phyloP scores from a whole-genome alignment of 2,329 filamentous ascomycete species.

The Ceratocystiopsis brevicomis region DNA sequence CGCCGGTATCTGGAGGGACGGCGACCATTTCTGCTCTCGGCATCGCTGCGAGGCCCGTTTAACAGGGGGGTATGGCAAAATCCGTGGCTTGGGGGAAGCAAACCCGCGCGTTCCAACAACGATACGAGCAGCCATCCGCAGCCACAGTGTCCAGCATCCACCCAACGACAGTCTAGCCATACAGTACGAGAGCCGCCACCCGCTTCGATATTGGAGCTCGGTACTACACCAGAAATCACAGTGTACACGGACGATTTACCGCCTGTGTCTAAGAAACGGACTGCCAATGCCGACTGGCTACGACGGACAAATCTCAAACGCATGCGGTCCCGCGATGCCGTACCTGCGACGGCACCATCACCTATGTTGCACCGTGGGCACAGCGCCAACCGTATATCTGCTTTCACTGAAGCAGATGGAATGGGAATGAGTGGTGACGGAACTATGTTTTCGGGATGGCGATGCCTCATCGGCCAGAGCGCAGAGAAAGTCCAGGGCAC shows the following conservation, averaged over 20 bases:
- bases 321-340: not conserved
- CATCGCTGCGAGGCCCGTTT: constrained; percentile 43
- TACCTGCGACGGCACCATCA: not conserved
- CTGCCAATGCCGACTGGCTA: constrained; percentile 4
- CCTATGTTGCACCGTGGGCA: too few species aligned
- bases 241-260: constrained; percentile 9
- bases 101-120: too few species aligned
- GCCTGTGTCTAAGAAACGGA: constrained; percentile 1
- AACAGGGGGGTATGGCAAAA: constrained; percentile 28
- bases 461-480: too few species aligned
- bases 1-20: constrained; percentile 37
- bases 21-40: constrained; percentile 37
- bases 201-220: not conserved
- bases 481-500: too few species aligned
- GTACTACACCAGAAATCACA: constrained; percentile 4
- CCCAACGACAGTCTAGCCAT: too few species aligned
- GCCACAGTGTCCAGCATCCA: too few species aligned
- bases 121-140: too few species aligned
- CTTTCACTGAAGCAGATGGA: too few species aligned
- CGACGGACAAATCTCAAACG: constrained; percentile 6
- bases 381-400: too few species aligned
- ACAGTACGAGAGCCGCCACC: not conserved
- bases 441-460: too few species aligned
- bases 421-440: too few species aligned
- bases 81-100: constrained; percentile 25